Base-by-base conservation (phyloP, 352 stramenopile species). In the Saprolegnia parasitica region DNA sequence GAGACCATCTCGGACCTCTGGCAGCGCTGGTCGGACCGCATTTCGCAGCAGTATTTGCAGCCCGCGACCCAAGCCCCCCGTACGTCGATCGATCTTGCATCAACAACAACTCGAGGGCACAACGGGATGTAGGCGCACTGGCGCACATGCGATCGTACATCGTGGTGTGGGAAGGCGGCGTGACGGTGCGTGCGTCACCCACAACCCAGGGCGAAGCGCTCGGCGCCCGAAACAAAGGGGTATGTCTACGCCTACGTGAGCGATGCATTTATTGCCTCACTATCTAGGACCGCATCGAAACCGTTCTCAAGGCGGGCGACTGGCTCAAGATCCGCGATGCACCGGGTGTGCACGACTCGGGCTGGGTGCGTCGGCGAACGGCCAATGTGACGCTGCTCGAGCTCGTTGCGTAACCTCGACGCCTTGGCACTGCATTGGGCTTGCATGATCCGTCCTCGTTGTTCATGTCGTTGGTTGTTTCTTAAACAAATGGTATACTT, bases 121-220 rank as follows among this genome's bases (percentile, higher is more conserved):
- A 9, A 50, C 15, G n/a, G 11, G 9, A 5, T 21, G 40, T 57
- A 70, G 63, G 35, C 6, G 63, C 63, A 5, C 40, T 23, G 18
- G 63, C 63, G 9, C 63, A 70, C 63, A 70, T 70, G 63, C 63
- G 50, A 16, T 55, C 29, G 47, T 70, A 70, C 39, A 46, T 70
- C 4, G 63, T 70, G 1, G 46, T 45, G n/a, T 60, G 46, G 46
- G 50, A 18, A 21, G 63, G 49, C 40, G 49, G 49, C n/a, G 3
- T 70, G 4, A 70, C 63, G 10, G 42, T 70, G 18, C 62, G 62
- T 8, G 45, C 26, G 26, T 29, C 50, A 4, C 62, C 62, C 4
- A 49, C 62, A 1, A 58, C 8, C 9, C 5, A 68, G 35, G 40
- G 23, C 16, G 62, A 68, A 8, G 40, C 42, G 18, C 11, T 58